Evolutionary conservation across 2,329 filamentous ascomycete genomes (phyloP), one percentile per base, ranked within the genome.

Genomic region (Cladorrhinum sp.): DNA sequence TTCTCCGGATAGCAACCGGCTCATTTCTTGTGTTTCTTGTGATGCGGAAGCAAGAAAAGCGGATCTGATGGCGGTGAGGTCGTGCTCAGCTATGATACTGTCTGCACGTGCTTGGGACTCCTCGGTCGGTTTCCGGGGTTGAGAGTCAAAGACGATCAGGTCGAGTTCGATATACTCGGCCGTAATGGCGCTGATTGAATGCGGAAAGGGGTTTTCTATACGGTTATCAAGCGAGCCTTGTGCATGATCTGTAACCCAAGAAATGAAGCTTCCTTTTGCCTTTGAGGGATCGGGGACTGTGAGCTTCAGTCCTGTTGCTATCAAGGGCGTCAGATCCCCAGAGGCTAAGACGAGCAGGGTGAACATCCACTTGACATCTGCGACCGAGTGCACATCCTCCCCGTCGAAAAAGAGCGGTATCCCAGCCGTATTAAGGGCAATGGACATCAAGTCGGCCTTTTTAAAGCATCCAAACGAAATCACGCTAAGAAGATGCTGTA

Each of bases 361-460:
- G 18, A 66, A 66, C 3, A 61, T 60, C 66, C 62, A 66, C 18
- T 67, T 58, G 1, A 64, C 54, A 5, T 68, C 63, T 7, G 64
- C 67, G 12, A 50, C 55, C 13, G 18, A 18, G 24, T 24, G 20
- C 0, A 63, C 20, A 2, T 55, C 41, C 0, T 59, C 24, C 3
- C 65, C 66, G 24, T 22, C n/a, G 27, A 61, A 69, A 36, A 50
- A 56, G 13, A 69, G 60, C 18, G 67, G 66, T 7, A 68, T 62
- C 0, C 57, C 59, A 1, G 62, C 59, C 7, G 67, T 69, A 60
- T 69, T 69, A 9, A 69, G 64, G 10, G 65, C 64, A n/a, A 69
- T 69, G 4, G 65, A 68, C 13, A 69, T 57, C 49, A 68, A 41
- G 54, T 69, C 67, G 2, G 60, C 53, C 16, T 61, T 62, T 3